These are phyloP conservation scores for Dendrobium officinale DNA, from an alignment of 106 monocot genomes.

Conservation along the genomic window DNA sequence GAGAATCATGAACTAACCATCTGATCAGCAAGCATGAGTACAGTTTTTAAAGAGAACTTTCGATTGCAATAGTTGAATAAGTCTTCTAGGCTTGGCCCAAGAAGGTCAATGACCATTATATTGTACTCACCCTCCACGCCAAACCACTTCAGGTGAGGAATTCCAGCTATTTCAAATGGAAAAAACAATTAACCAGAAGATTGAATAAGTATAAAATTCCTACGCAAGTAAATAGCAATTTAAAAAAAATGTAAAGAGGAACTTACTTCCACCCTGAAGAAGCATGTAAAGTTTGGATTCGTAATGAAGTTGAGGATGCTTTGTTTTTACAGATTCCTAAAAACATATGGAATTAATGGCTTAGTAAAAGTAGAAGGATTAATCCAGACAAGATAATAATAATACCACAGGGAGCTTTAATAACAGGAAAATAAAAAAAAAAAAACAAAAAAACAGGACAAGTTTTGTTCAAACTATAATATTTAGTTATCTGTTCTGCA, in stretches of 20 bases:
- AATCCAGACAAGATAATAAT: background rate
- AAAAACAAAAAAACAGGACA: background rate
- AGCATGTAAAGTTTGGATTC: conserved; percentile 46
- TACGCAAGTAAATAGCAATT: background rate
- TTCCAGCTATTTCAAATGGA: conserved; percentile 31
- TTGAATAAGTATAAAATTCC: background rate
- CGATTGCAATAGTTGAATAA: conserved; percentile 58
- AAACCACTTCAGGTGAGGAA: conserved; percentile 61
- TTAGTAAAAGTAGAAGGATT: background rate
- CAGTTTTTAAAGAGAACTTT: conserved; percentile 47
- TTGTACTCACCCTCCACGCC: conserved; percentile 60
- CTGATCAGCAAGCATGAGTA: conserved; percentile 69
- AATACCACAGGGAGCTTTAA: background rate
- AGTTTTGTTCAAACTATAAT: background rate
- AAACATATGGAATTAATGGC: background rate
- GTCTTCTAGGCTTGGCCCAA: conserved; percentile 65
- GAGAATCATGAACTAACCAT: conserved; percentile 11
- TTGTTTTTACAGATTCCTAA: conserved; percentile 36
- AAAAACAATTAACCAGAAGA: background rate
- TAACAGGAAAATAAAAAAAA: background rate
- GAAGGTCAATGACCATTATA: conserved; percentile 66
- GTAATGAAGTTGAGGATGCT: conserved; percentile 30
- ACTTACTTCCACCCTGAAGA: conserved; percentile 59
- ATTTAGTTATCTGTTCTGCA: background rate
- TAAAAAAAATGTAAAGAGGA: background rate